A percentile compares a stretch with the other conserved stretches of the same genome.
Conservation (phyloP, 345 rosid species). For the Litchi chinensis region DNA sequence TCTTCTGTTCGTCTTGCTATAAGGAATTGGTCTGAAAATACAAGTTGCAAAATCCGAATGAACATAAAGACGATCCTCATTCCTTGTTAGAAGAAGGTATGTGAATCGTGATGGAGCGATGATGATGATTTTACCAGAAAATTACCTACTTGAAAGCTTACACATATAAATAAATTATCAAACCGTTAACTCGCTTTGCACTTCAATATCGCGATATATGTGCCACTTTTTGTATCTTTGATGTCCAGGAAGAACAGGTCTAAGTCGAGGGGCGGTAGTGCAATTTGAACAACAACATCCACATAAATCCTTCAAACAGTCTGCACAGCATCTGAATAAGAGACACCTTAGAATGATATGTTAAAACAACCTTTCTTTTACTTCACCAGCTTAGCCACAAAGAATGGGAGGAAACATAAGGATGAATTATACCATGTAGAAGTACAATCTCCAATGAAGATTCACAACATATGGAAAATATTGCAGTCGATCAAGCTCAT, state of each 20-base stretch:
- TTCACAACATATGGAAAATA: background rate
- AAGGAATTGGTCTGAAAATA: background rate
- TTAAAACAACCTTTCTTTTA: background rate
- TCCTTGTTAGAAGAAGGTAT: background rate
- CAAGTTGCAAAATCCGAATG: background rate
- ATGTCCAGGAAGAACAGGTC: constrained; percentile 75
- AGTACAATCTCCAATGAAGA: background rate
- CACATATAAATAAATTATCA: background rate
- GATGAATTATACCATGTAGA: background rate
- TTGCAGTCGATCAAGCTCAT: background rate
- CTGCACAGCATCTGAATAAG: constrained; percentile 63
- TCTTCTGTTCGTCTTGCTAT: background rate
- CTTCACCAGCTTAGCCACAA: background rate
- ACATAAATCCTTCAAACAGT: constrained; percentile 52
- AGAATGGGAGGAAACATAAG: background rate
- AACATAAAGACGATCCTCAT: too few relatives aligned
- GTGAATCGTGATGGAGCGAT: background rate
- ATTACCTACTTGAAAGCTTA: constrained; percentile 1
- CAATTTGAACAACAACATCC: constrained; percentile 82
- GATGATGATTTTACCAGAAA: background rate
- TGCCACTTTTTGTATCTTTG: constrained; percentile 92
- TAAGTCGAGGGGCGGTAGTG: constrained; percentile 66
- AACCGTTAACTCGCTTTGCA: constrained; percentile 30
- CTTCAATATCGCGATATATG: constrained; percentile 52
- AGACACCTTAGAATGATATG: background rate